Conservation (phyloP, 108 stramenopile species). For the Chaetoceros tenuissimus region DNA sequence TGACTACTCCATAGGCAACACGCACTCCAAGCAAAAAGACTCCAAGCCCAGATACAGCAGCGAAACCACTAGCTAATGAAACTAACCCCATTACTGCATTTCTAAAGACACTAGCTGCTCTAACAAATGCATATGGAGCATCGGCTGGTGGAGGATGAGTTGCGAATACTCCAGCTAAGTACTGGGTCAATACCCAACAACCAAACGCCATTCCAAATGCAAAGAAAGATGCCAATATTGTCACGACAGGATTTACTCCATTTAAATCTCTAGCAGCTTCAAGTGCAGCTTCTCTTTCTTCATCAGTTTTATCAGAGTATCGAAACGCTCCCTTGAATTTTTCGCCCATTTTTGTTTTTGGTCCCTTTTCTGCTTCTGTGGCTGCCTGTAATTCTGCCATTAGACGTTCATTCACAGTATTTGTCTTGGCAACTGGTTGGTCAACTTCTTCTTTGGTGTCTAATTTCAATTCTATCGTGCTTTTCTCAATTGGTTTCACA, state of each 20-base stretch:
- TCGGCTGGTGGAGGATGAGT: constrained; percentile 53
- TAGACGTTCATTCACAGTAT: constrained; percentile 74
- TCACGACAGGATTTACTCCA: constrained; percentile 74
- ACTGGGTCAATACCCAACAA: constrained; percentile 50
- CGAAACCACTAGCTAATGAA: constrained; percentile 70
- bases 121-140: constrained; percentile 42
- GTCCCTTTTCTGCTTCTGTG: constrained; percentile 47
- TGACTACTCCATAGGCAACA: constrained; percentile 65
- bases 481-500: not conserved
- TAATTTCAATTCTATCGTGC: not conserved
- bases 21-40: constrained; percentile 60
- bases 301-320: constrained; percentile 40
- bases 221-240: constrained; percentile 46
- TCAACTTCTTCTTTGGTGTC: not conserved
- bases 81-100: constrained; percentile 68
- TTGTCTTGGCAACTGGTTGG: constrained; percentile 31
- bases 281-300: constrained; percentile 49
- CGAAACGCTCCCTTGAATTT: constrained; percentile 37
- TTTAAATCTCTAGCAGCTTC: constrained; percentile 69
- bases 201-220: constrained; percentile 51
- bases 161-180: constrained; percentile 47
- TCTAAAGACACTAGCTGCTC: constrained; percentile 48
- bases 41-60: constrained; percentile 69
- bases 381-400: constrained; percentile 55
- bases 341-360: constrained; percentile 17